Percentiles rank a stretch among this genome's conserved stretches.
These are phyloP conservation scores for Tetradesmus lagerheimii DNA, from an alignment of 139 green algal species.

Conservation along the genomic window DNA sequence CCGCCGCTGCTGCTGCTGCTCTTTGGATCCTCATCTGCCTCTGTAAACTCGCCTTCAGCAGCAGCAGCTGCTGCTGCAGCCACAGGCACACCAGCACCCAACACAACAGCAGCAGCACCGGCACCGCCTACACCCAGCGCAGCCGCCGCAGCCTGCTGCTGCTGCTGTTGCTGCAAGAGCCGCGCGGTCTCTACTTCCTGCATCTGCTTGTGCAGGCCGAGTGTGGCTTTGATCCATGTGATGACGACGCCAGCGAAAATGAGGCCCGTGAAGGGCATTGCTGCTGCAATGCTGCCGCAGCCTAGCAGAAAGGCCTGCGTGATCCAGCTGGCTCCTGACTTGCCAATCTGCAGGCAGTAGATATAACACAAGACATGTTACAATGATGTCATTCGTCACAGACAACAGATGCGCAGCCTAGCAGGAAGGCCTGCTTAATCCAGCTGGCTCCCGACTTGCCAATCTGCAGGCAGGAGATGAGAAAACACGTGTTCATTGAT, in stretches of 20 bases:
- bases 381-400: no score
- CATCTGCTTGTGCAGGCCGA: conserved; percentile 55
- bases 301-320: conserved; percentile 72
- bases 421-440: conserved; percentile 68
- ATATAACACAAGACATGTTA: not conserved
- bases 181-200: conserved; percentile 44
- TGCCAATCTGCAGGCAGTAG: conserved; percentile 38
- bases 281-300: conserved; percentile 64
- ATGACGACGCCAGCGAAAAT: conserved; percentile 59
- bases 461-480: conserved; percentile 3
- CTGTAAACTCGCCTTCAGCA: not conserved
- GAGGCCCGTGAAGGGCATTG: conserved; percentile 66
- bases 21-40: not conserved
- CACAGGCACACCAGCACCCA: not conserved
- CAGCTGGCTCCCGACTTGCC: conserved; percentile 45
- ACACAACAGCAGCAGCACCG: not conserved
- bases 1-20: not conserved
- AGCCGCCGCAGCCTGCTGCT: not conserved
- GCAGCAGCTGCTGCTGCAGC: conserved; percentile 2
- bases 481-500: not conserved
- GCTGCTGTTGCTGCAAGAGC: not conserved
- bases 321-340: conserved; percentile 48
- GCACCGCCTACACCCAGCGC: not conserved
- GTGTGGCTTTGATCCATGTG: conserved; percentile 69
- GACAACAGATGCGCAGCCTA: conserved; percentile 37